Percentiles rank a stretch among this genome's conserved stretches.
Conservation (phyloP, 2,329 filamentous ascomycete species). For the Xylariaceae sp. region DNA sequence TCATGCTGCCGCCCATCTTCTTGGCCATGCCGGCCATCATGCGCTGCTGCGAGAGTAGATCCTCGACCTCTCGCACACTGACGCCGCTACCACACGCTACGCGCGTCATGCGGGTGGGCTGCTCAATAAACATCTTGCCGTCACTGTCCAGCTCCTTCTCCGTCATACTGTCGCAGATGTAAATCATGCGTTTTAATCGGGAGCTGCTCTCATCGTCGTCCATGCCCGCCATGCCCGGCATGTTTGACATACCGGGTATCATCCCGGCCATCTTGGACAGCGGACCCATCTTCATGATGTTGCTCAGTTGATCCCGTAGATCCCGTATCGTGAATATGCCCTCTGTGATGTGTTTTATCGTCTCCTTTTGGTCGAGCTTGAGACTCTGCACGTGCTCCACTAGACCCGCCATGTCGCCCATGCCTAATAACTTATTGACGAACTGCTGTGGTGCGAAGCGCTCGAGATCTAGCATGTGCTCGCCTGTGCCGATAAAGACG, state of each 20-base stretch:
- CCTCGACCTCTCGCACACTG: slow-evolving; percentile 87
- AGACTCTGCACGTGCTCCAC: slow-evolving; percentile 96
- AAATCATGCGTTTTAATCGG: slow-evolving; percentile 97
- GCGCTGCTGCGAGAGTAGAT: slow-evolving; percentile 92
- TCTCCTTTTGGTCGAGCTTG: slow-evolving; percentile 96
- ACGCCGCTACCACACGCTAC: slow-evolving; percentile 89
- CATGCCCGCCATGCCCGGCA: slow-evolving; percentile 79
- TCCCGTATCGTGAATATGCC: slow-evolving; percentile 95
- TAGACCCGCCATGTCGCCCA: slow-evolving; percentile 93
- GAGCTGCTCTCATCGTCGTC: slow-evolving; percentile 93
- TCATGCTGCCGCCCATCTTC: slow-evolving; percentile 97
- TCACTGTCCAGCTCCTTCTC: slow-evolving; percentile 92
- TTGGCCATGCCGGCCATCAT: slow-evolving; percentile 99
- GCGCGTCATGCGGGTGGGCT: slow-evolving; percentile 88
- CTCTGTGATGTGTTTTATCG: slow-evolving; percentile 97
- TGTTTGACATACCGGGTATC: slow-evolving; percentile 90
- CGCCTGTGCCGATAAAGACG: slow-evolving; percentile 95
- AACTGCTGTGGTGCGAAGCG: slow-evolving; percentile 90
- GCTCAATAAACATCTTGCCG: slow-evolving; percentile 88
- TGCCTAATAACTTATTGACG: slow-evolving; percentile 87
- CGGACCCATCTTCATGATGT: slow-evolving; percentile 99
- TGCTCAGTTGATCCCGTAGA: slow-evolving; percentile 88
- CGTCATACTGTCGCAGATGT: slow-evolving; percentile 98
- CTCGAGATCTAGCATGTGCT: slow-evolving; percentile 94
- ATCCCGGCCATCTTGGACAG: slow-evolving; percentile 97